Percentiles rank a stretch among this genome's conserved stretches.
These are phyloP conservation scores for Vicia villosa DNA, from an alignment of 306 rosid genomes.

Conservation along the genomic window DNA sequence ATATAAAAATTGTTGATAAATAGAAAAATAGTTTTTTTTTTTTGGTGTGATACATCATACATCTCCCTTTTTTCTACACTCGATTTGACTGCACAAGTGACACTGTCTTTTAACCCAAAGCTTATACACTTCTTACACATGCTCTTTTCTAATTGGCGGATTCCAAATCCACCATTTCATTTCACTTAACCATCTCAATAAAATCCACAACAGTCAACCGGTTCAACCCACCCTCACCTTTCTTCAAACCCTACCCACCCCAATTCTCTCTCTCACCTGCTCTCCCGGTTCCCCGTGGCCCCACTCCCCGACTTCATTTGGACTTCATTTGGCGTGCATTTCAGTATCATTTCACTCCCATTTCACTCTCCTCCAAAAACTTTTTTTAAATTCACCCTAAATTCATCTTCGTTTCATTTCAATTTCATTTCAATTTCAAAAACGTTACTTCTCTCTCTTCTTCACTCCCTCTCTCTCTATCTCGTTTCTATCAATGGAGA, in stretches of 20 bases:
- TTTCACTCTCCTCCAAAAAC: constrained; percentile 34
- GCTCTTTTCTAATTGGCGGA: constrained; percentile 33
- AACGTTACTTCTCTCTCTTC: constrained; percentile 45
- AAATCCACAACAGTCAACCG: constrained; percentile 43
- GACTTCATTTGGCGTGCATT: constrained; percentile 75
- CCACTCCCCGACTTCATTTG: constrained; percentile 46
- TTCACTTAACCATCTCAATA: constrained; percentile 35
- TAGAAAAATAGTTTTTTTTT: not conserved
- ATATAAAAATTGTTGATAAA: no score
- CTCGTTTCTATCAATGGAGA: constrained; percentile 54
- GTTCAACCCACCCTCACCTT: constrained; percentile 28
- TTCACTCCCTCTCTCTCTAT: constrained; percentile 24
- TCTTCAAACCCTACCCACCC: not conserved
- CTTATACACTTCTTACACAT: not conserved
- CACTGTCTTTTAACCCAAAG: constrained; percentile 15
- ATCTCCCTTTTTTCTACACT: constrained; percentile 3
- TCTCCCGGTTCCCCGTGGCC: constrained; percentile 38
- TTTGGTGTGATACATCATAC: not conserved
- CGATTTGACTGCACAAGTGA: constrained; percentile 36
- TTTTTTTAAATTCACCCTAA: constrained; percentile 51
- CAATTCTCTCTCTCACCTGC: constrained; percentile 23
- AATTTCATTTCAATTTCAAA: constrained; percentile 42
- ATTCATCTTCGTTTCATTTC: constrained; percentile 38
- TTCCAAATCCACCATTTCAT: constrained; percentile 18
- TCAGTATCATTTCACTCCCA: constrained; percentile 52